A percentile compares a stretch with the other conserved stretches of the same genome.
Evolutionary conservation across 2,329 filamentous ascomycete genomes (phyloP).

Genomic region (Periconia macrospinosa): DNA sequence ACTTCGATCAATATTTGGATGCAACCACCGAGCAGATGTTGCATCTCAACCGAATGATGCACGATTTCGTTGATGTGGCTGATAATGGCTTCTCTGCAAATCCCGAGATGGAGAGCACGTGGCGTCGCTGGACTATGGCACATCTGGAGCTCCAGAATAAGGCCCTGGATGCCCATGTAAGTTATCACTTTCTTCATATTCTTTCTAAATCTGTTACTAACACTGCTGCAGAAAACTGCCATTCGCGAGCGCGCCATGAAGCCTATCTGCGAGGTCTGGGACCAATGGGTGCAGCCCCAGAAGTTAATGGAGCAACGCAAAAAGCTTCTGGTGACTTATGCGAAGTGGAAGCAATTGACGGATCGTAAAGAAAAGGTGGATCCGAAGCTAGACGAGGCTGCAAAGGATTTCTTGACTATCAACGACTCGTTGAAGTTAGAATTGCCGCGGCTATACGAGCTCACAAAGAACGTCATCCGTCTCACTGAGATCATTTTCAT

Average conservation of each 20-base stretch:
- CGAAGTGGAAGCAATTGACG: slow-evolving; percentile 75
- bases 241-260: slow-evolving; percentile 83
- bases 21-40: slow-evolving; percentile 78
- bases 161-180: slow-evolving; percentile 81
- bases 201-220: slow-evolving; percentile 14
- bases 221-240: slow-evolving; percentile 54
- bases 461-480: slow-evolving; percentile 83
- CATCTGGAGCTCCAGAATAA: slow-evolving; percentile 84
- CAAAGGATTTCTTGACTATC: slow-evolving; percentile 86
- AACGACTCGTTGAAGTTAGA: slow-evolving; percentile 94
- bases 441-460: slow-evolving; percentile 76
- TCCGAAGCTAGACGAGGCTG: slow-evolving; percentile 78
- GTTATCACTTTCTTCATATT: slow-evolving; percentile 27
- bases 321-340: slow-evolving; percentile 88
- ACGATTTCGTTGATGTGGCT: slow-evolving; percentile 81
- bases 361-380: slow-evolving; percentile 84
- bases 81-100: slow-evolving; percentile 62
- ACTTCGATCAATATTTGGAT: slow-evolving; percentile 91
- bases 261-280: slow-evolving; percentile 77
- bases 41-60: slow-evolving; percentile 77
- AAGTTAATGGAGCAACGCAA: slow-evolving; percentile 92
- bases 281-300: slow-evolving; percentile 79
- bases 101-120: slow-evolving; percentile 89
- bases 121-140: slow-evolving; percentile 86
- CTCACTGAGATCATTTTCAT: slow-evolving; percentile 83